Percentiles rank a stretch among this genome's conserved stretches.
Conservation (phyloP, 345 rosid genomes). For the Bretschneidera sinensis region DNA sequence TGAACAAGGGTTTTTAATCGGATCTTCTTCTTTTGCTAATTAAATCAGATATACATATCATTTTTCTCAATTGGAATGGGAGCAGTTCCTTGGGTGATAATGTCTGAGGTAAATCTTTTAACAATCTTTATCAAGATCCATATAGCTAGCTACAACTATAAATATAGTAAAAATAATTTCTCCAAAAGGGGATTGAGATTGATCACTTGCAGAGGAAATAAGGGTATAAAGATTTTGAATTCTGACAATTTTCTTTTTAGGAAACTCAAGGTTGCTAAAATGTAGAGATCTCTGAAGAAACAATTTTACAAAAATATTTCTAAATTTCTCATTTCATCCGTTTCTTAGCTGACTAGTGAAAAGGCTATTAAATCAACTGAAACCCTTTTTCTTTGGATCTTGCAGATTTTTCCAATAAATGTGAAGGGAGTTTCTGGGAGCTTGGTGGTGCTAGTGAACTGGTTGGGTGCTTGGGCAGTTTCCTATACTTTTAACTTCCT, state of each 20-base stretch:
- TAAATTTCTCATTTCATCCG: no score
- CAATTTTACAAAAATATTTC: no score
- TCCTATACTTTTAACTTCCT: slow-evolving; percentile 86
- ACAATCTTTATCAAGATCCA: neutral
- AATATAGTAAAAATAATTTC: no score
- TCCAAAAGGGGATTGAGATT: no score
- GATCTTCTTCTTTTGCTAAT: neutral
- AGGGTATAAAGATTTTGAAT: no score
- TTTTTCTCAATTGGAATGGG: slow-evolving; percentile 85
- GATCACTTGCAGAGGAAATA: no score
- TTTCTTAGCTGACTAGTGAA: no score
- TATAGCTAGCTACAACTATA: no score
- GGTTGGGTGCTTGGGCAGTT: slow-evolving; percentile 92
- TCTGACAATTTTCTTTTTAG: no score
- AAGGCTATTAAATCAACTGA: neutral
- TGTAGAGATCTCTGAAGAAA: no score
- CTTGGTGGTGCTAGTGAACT: slow-evolving; percentile 83
- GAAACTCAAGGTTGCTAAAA: no score
- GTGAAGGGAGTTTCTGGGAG: slow-evolving; percentile 89
- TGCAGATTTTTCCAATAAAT: slow-evolving; percentile 84
- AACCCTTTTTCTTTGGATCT: neutral
- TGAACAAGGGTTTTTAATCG: neutral
- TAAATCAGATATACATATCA: slow-evolving; percentile 52
- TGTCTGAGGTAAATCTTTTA: slow-evolving; percentile 71
- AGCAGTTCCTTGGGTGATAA: slow-evolving; percentile 94